phyloP scores from a whole-genome alignment of 208 protist genomes.

The Leishmania tropica region DNA sequence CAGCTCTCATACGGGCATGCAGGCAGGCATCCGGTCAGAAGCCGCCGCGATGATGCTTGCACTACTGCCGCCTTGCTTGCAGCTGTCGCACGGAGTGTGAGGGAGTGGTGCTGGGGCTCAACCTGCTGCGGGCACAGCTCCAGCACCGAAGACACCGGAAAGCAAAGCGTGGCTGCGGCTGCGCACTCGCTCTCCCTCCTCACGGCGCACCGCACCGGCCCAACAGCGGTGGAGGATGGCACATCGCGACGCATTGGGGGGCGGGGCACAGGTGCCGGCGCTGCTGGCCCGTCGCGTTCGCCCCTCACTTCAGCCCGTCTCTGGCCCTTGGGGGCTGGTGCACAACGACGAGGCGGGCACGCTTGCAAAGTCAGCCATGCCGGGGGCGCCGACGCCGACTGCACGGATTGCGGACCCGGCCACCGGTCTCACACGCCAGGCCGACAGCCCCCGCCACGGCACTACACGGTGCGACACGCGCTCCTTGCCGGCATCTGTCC shows the following conservation, averaged over 20 bases:
- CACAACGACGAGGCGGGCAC: not conserved
- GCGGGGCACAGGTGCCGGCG: not conserved
- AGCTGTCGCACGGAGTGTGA: not conserved
- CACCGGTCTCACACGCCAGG: not conserved
- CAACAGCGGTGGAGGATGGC: not conserved
- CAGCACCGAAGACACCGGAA: too few species aligned
- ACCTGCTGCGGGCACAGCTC: not conserved
- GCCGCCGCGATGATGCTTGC: too few species aligned
- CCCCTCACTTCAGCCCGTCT: not conserved
- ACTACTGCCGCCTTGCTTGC: not conserved
- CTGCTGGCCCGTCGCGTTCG: not conserved
- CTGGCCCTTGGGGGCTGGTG: not conserved
- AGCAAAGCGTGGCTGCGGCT: too few species aligned
- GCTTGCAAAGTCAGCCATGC: not conserved
- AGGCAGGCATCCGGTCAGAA: too few species aligned
- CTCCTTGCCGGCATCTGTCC: too few species aligned
- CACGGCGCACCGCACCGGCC: not conserved
- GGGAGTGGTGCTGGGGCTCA: not conserved
- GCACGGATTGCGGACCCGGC: not conserved
- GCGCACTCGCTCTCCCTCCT: not conserved
- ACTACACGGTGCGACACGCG: too few species aligned
- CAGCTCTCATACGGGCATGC: too few species aligned
- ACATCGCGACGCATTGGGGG: not conserved
- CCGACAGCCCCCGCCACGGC: not conserved
- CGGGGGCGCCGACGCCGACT: not conserved